Evolutionary conservation across 164 flowering plant species (phyloP), one percentile per base, ranked within the genome.

Genomic region (Macadamia tetraphylla): DNA sequence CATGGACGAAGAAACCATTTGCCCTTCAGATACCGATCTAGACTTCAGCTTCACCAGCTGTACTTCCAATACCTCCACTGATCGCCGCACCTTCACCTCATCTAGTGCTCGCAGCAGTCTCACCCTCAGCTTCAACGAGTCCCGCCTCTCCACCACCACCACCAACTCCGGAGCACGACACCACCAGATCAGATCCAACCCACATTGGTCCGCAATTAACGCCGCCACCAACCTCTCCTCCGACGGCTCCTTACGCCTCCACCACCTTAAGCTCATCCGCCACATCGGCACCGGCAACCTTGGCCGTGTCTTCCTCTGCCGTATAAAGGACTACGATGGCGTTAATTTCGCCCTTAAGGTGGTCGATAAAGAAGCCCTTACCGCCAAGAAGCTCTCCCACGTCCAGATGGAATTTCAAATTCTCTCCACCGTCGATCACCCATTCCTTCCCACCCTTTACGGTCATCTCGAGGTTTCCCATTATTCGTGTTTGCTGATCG

Each of bases 191-290:
- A 64, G 58, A 9, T 71, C 66, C 9, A 81, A 84, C 58, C 83
- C 83, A 2, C 76, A 83, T 61, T 86, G 90, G 90, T 73, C 84
- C 0, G 86, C 90, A 42, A 77, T 86, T 64, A 75, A 76, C 1
- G 79, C 88, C 46, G 90, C 85, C 60, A 72, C 81, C 59, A 77
- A 71, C n/a, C 72, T 84, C 31, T 84, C 87, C 71, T 67, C 84
- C 51, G 85, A 81, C 73, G 80, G 84, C 52, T 29, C 53, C 8
- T 77, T 86, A 67, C 86, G 81, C 69, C 86, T 86, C 75, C 76
- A 79, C 56, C 66, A 35, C 55, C 53, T 17, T 2, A 44, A 17
- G 18, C 66, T 64, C 53, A 44, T 64, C 55, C 56, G 17, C 48
- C 48, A 62, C 42, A 1, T 40, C 18, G 42, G 53, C 66, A 18